These are phyloP conservation scores for Coemansia aciculifera DNA, from an alignment of 192 early-diverging fungal genomes.

Conservation along the genomic window DNA sequence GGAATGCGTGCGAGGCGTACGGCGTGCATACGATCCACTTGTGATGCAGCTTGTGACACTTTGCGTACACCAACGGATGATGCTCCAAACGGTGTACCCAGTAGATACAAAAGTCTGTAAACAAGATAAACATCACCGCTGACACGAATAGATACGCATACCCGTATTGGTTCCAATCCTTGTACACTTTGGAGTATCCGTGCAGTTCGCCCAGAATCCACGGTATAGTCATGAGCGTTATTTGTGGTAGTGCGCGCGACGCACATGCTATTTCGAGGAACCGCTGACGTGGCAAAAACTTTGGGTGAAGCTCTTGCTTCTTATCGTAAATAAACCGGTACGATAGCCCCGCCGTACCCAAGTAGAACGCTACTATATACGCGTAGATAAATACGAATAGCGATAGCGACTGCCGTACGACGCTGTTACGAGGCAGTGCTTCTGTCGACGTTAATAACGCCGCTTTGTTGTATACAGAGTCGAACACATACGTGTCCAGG, in stretches of 20 bases:
- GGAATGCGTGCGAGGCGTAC: constrained; percentile 94
- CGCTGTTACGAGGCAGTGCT: constrained; percentile 59
- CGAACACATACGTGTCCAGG: constrained; percentile 65
- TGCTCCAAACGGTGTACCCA: constrained; percentile 95
- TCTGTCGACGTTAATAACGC: constrained; percentile 47
- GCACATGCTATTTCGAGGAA: constrained; percentile 82
- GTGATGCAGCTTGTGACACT: constrained; percentile 86
- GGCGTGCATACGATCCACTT: constrained; percentile 94
- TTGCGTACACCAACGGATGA: constrained; percentile 85
- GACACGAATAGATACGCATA: constrained; percentile 72
- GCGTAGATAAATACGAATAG: constrained; percentile 70
- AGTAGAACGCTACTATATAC: constrained; percentile 81
- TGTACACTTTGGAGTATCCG: constrained; percentile 86
- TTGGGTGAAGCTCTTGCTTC: constrained; percentile 88
- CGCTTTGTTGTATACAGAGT: constrained; percentile 60
- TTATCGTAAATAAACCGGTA: constrained; percentile 90
- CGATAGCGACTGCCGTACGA: constrained; percentile 72
- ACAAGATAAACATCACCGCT: constrained; percentile 76
- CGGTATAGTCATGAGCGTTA: constrained; percentile 81
- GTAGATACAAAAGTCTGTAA: constrained; percentile 94
- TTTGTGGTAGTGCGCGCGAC: constrained; percentile 75
- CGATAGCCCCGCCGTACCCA: constrained; percentile 70
- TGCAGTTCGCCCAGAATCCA: constrained; percentile 90
- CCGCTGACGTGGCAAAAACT: constrained; percentile 89
- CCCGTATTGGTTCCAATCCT: constrained; percentile 67